These are phyloP conservation scores for Penicillium maclennaniae DNA, from an alignment of 495 filamentous ascomycete species.

Conservation along the genomic window DNA sequence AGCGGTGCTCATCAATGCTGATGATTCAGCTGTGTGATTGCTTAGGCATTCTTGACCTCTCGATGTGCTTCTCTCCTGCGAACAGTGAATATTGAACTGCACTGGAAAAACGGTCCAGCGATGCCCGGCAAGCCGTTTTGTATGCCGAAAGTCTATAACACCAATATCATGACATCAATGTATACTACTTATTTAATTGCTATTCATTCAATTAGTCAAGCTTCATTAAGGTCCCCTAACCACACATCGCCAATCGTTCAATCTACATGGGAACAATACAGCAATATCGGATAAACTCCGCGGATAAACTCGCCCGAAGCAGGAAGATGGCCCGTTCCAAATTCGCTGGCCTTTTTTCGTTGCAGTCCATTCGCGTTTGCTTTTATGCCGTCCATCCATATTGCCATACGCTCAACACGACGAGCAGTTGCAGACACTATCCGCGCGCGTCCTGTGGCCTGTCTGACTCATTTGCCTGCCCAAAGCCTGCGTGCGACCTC, in stretches of 20 bases:
- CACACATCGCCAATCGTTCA: background rate
- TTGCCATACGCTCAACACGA: constrained; percentile 21
- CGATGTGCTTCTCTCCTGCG: too few relatives aligned
- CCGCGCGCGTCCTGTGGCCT: constrained; percentile 2
- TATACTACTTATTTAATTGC: too few relatives aligned
- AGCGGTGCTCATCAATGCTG: background rate
- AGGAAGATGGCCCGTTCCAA: constrained; percentile 17
- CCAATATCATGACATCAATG: too few relatives aligned
- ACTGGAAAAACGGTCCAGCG: too few relatives aligned
- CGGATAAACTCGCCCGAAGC: constrained; percentile 19
- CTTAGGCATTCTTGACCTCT: too few relatives aligned
- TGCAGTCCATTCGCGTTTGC: constrained; percentile 13
- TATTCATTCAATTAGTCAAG: too few relatives aligned
- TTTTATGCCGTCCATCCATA: constrained; percentile 26
- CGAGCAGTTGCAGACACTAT: constrained; percentile 23
- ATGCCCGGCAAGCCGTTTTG: too few relatives aligned
- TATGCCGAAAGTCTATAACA: too few relatives aligned
- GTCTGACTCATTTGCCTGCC: constrained; percentile 18
- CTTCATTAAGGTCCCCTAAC: background rate
- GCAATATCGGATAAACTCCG: constrained; percentile 12
- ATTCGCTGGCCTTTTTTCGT: constrained; percentile 12
- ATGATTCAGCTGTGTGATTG: too few relatives aligned
- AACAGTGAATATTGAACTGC: too few relatives aligned
- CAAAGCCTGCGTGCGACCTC: constrained; percentile 22
- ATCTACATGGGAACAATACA: background rate